phyloP scores from a whole-genome alignment of 1,284 basidiomycete genomes.

The Mycena sp. region DNA sequence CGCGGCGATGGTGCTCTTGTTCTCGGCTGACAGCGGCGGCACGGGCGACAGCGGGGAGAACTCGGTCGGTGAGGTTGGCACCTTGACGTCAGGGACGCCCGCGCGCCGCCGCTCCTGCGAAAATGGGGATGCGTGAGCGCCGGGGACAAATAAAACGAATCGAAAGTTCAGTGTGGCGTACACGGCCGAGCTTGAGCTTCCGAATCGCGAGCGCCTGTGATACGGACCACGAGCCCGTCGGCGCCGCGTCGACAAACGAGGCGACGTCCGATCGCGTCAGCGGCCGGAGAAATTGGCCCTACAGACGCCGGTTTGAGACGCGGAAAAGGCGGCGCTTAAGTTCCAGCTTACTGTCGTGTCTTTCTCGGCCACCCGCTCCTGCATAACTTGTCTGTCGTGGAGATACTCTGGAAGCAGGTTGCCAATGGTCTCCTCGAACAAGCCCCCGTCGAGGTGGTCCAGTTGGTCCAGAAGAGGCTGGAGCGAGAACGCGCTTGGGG shows the following conservation, averaged over 20 bases:
- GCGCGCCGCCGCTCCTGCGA: slow-evolving; percentile 50
- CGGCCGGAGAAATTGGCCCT: slow-evolving; percentile 51
- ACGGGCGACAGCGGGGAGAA: slow-evolving; percentile 19
- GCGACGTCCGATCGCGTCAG: slow-evolving; percentile 50
- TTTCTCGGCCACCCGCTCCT: slow-evolving; percentile 40
- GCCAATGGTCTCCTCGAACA: slow-evolving; percentile 49
- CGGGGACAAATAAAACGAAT: slow-evolving; percentile 37
- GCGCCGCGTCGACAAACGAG: slow-evolving; percentile 38
- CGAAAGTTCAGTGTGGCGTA: no score
- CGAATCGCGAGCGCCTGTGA: slow-evolving; percentile 51
- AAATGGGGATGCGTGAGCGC: slow-evolving; percentile 54
- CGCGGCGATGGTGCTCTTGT: slow-evolving; percentile 57
- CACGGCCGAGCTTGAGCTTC: slow-evolving; percentile 47
- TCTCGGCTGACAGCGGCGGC: slow-evolving; percentile 34
- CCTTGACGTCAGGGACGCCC: slow-evolving; percentile 25
- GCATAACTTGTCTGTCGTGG: slow-evolving; percentile 39
- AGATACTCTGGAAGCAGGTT: slow-evolving; percentile 46
- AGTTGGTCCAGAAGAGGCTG: slow-evolving; percentile 25
- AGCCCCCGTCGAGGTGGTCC: slow-evolving; percentile 18
- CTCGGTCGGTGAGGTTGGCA: slow-evolving; percentile 3
- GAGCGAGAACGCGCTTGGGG: slow-evolving; percentile 18
- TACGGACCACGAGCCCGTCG: slow-evolving; percentile 32
- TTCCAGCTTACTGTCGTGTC: slow-evolving; percentile 40
- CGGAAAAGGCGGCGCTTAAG: background rate
- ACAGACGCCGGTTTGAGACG: background rate